Conservation (phyloP, 1,139 yeast genomes). For the Debaryomycetaceae sp. region DNA sequence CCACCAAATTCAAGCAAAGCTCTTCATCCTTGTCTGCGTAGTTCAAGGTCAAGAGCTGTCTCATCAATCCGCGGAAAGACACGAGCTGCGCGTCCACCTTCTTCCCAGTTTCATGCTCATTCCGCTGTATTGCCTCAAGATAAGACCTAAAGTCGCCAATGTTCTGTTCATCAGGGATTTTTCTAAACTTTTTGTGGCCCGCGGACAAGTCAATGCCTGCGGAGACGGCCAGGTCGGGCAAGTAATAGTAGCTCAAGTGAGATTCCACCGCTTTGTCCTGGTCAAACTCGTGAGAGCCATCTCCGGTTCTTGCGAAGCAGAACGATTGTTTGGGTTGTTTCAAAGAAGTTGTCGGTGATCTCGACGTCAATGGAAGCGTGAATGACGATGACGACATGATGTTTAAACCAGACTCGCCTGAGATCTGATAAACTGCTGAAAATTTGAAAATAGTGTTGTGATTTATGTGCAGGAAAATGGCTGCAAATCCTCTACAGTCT, state of each 20-base stretch:
- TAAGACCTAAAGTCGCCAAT: slow-evolving; percentile 49
- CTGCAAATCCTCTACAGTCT: not conserved
- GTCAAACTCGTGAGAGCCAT: slow-evolving; percentile 31
- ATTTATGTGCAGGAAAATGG: no score
- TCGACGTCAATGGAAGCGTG: slow-evolving; percentile 28
- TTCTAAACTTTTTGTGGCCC: slow-evolving; percentile 52
- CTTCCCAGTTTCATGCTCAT: slow-evolving; percentile 38
- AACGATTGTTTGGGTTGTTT: slow-evolving; percentile 69
- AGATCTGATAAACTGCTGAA: no score
- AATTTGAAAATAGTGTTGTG: no score
- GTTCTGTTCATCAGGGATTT: slow-evolving; percentile 42
- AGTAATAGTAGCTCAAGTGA: slow-evolving; percentile 53
- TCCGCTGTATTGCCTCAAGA: slow-evolving; percentile 39
- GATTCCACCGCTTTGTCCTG: slow-evolving; percentile 35
- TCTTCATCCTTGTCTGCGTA: slow-evolving; percentile 36
- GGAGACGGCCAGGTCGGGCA: slow-evolving; percentile 55
- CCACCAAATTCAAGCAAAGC: slow-evolving; percentile 51
- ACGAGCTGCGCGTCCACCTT: slow-evolving; percentile 55
- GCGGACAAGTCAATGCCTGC: slow-evolving; percentile 45
- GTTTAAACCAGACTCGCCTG: not conserved
- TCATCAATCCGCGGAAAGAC: slow-evolving; percentile 78
- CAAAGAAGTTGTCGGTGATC: slow-evolving; percentile 44
- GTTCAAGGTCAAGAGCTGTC: slow-evolving; percentile 54
- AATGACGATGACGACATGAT: not conserved
- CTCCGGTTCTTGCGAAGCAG: slow-evolving; percentile 45